Base-by-base conservation (phyloP, 108 stramenopile genomes). In the Nitzschia putrida region DNA sequence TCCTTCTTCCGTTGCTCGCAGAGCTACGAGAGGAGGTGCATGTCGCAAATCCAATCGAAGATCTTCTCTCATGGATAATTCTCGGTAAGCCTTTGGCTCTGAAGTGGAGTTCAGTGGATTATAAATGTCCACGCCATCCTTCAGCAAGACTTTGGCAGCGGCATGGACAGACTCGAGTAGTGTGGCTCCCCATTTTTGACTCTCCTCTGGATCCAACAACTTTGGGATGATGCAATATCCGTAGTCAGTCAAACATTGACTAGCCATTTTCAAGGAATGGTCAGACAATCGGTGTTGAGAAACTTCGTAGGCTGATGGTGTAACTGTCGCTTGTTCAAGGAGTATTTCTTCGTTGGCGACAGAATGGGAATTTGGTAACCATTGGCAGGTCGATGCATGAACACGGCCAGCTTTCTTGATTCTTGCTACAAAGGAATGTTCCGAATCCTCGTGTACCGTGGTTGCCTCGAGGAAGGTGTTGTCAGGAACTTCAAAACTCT, bases 51-150 rank as follows among this genome's bases (percentile, higher is more conserved):
- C 92, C 26, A 93, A 59, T 8, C 92, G 86, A 16, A 93, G 63
- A 63, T 93, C 89, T 81, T 91, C 93, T 49, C 93, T 60, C 93
- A 91, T 91, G n/a, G 90, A 84, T 69, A 76, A 18, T 77, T 94
- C 93, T 60, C 74, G 76, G 49, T 91, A 94, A 53, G 66, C 64
- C 52, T 87, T 66, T 13, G 89, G 92, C 49, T 90, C 88, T 40
- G 51, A 66, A 41, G 55, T 22, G 18, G 73, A 79, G 0, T 20
- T 59, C 12, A 61, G 66, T 16, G 89, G 89, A 72, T 90, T 71
- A 53, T 80, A 74, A 8, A 93, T 54, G 66, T 93, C 81, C 7
- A 93, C 86, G 1, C 49, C 14, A 22, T 80, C 78, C 43, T 76
- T 71, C 23, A 71, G 58, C 18, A 93, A 64, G 23, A 82, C 63